Percentiles rank a stretch among this genome's conserved stretches.
Conservation (phyloP, 768 basidiomycete genomes). For the Termitomyces sp. region DNA sequence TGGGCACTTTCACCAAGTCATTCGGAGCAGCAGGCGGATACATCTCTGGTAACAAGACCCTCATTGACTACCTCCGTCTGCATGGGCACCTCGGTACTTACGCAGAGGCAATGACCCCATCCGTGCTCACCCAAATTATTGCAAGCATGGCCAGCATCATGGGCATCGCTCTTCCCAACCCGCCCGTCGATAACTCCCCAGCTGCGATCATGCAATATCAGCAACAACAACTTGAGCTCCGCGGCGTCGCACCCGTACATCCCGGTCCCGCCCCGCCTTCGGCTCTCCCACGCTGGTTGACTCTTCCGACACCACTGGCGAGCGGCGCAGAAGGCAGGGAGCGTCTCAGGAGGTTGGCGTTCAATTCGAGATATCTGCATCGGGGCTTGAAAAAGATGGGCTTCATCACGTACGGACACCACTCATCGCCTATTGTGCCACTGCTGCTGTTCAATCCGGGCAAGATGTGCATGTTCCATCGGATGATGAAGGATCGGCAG, state of each 20-base stretch:
- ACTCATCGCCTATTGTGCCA: conserved; percentile 90
- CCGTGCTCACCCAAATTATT: conserved; percentile 87
- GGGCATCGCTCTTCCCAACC: conserved; percentile 57
- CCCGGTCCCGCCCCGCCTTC: conserved; percentile 69
- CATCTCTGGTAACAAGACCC: conserved; percentile 76
- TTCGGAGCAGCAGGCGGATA: conserved; percentile 96
- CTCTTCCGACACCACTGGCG: conserved; percentile 64
- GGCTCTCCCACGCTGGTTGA: conserved; percentile 74
- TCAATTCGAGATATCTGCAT: conserved; percentile 93
- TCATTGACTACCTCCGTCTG: conserved; percentile 81
- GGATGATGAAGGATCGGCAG: conserved; percentile 78
- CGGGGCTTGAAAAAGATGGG: conserved; percentile 85
- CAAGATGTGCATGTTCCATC: conserved; percentile 89
- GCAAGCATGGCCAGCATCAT: conserved; percentile 96
- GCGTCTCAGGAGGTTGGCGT: conserved; percentile 85
- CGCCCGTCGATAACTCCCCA: conserved; percentile 27
- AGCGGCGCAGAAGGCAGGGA: conserved; percentile 83
- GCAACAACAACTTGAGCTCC: conserved; percentile 10
- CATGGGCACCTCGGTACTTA: conserved; percentile 81
- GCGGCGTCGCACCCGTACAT: conserved; percentile 40
- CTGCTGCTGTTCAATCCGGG: conserved; percentile 89
- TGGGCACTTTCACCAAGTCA: conserved; percentile 98
- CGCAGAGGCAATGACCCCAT: conserved; percentile 87
- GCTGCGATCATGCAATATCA: conserved; percentile 18
- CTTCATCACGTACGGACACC: conserved; percentile 94